Evolutionary conservation across 257 asterid genomes (phyloP).

Genomic region (Solanum corneliomulleri): DNA sequence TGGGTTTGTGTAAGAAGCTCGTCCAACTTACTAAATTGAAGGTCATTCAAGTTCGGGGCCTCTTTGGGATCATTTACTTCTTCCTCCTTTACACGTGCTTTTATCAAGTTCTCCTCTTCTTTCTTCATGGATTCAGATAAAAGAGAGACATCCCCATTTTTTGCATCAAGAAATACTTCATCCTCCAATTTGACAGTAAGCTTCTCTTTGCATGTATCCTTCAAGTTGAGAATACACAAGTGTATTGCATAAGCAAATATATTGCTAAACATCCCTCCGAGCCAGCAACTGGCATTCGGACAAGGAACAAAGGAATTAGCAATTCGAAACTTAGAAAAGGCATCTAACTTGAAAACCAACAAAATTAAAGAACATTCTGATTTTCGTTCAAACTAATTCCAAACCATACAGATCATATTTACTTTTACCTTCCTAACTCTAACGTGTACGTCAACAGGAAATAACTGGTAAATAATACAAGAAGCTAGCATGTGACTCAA

Average conservation of each 20-base stretch:
- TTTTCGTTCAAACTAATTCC: background rate
- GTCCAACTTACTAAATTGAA: constrained; percentile 64
- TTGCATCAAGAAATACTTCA: constrained; percentile 19
- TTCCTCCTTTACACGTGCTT: constrained; percentile 41
- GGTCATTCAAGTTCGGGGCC: constrained; percentile 49
- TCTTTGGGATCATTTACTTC: constrained; percentile 20
- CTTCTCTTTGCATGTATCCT: constrained; percentile 53
- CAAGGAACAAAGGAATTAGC: background rate
- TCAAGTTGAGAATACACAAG: background rate
- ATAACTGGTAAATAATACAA: background rate
- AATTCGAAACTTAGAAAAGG: background rate
- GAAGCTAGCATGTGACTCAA: background rate
- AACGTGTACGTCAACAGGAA: background rate
- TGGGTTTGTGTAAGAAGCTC: constrained; percentile 93
- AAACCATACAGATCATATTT: background rate
- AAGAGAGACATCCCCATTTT: constrained; percentile 31
- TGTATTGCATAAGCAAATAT: background rate
- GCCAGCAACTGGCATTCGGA: background rate
- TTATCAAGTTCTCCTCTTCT: constrained; percentile 51
- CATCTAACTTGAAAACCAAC: background rate
- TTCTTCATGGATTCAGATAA: constrained; percentile 39
- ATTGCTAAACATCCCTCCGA: background rate
- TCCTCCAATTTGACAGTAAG: constrained; percentile 18
- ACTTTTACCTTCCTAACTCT: background rate
- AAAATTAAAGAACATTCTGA: background rate